Evolutionary conservation across 1,284 basidiomycete species (phyloP).

Genomic region (Lentinus polychrous): DNA sequence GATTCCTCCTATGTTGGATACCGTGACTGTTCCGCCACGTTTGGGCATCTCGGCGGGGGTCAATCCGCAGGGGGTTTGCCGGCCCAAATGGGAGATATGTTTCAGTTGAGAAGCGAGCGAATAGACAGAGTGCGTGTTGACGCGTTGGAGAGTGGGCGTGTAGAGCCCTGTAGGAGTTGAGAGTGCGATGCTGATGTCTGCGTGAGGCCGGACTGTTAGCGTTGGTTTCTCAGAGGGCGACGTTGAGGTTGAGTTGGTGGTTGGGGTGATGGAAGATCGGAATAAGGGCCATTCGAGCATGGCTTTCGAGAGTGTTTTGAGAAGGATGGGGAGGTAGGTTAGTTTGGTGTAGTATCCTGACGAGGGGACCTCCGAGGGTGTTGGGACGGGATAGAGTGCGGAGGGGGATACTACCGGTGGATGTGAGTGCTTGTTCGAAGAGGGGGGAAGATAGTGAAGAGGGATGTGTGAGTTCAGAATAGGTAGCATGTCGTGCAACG

Average conservation of each 20-base stretch:
- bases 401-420: slow-evolving; percentile 40
- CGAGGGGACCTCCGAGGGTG: slow-evolving; percentile 32
- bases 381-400: slow-evolving; percentile 37
- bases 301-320: slow-evolving; percentile 79
- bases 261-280: slow-evolving; percentile 60
- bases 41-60: slow-evolving; percentile 59
- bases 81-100: slow-evolving; percentile 56
- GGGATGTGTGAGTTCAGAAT: slow-evolving; percentile 70
- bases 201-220: slow-evolving; percentile 58
- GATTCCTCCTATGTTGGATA: slow-evolving; percentile 83
- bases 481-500: slow-evolving; percentile 65
- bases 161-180: slow-evolving; percentile 83
- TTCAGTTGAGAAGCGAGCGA: slow-evolving; percentile 58
- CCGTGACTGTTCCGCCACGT: slow-evolving; percentile 72
- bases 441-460: slow-evolving; percentile 43
- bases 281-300: slow-evolving; percentile 84
- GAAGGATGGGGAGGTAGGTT: slow-evolving; percentile 79
- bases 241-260: slow-evolving; percentile 14
- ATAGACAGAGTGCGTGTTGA: slow-evolving; percentile 57
- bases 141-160: slow-evolving; percentile 73
- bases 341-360: slow-evolving; percentile 54
- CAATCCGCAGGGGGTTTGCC: slow-evolving; percentile 58
- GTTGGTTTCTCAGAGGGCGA: slow-evolving; percentile 41
- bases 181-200: slow-evolving; percentile 72
- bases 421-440: slow-evolving; percentile 20